Evolutionary conservation across 1,284 basidiomycete species (phyloP).

Genomic region (Ustilago bromivora): DNA sequence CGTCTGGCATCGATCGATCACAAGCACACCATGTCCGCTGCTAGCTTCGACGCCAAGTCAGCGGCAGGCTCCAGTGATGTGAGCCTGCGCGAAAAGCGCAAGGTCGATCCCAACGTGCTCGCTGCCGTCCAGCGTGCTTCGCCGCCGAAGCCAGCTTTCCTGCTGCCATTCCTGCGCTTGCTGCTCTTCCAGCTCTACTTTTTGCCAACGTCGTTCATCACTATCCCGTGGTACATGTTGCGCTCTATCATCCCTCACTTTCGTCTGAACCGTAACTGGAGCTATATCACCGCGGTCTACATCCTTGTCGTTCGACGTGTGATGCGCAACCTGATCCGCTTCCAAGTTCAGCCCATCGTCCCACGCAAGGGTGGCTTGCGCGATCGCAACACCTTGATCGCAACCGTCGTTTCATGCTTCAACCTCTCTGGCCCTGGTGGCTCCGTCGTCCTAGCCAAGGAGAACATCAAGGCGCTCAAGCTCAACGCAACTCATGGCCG

Average conservation of each 20-base stretch:
- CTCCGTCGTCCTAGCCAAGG: slow-evolving; percentile 48
- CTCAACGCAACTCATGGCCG: slow-evolving; percentile 42
- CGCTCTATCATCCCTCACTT: slow-evolving; percentile 51
- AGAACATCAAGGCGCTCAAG: slow-evolving; percentile 54
- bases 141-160: slow-evolving; percentile 34
- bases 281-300: slow-evolving; percentile 49
- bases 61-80: slow-evolving; percentile 18
- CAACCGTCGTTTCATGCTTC: slow-evolving; percentile 43
- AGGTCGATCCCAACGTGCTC: slow-evolving; percentile 47
- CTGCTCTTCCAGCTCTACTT: slow-evolving; percentile 62
- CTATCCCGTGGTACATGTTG: slow-evolving; percentile 55
- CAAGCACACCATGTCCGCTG: slow-evolving; percentile 22
- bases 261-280: slow-evolving; percentile 53
- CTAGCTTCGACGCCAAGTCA: slow-evolving; percentile 18
- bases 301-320: slow-evolving; percentile 55
- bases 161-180: slow-evolving; percentile 46
- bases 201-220: slow-evolving; percentile 50
- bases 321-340: slow-evolving; percentile 56
- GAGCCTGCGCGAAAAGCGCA: slow-evolving; percentile 26
- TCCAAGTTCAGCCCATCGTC: slow-evolving; percentile 60
- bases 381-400: slow-evolving; percentile 56
- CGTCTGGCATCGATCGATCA: not conserved
- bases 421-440: slow-evolving; percentile 64
- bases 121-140: slow-evolving; percentile 37
- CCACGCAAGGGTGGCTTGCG: slow-evolving; percentile 62